These are phyloP conservation scores for Salix viminalis DNA, from an alignment of 345 rosid species.

Conservation along the genomic window DNA sequence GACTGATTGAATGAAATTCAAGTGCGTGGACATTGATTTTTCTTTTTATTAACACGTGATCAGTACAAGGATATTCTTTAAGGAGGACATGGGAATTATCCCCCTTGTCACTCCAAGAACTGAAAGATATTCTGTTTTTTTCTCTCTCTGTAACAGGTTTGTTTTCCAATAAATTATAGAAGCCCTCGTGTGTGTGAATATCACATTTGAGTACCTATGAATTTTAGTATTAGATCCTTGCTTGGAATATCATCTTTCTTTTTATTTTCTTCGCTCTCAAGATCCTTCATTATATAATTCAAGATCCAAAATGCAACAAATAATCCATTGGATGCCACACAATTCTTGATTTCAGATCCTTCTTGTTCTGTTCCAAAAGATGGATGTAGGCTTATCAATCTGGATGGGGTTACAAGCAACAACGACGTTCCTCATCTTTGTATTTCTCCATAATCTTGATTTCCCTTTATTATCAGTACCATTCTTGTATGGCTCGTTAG, in stretches of 20 bases:
- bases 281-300: neutral
- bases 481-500: slow-evolving; percentile 47
- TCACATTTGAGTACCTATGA: no score
- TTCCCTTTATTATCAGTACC: slow-evolving; percentile 37
- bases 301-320: neutral
- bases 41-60: neutral
- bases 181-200: no score
- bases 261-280: neutral
- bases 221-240: no score
- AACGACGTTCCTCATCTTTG: slow-evolving; percentile 26
- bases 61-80: neutral
- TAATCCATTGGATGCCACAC: neutral
- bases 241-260: no score
- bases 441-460: slow-evolving; percentile 25
- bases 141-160: neutral
- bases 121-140: neutral
- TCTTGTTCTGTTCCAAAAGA: neutral
- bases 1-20: neutral
- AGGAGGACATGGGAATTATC: neutral
- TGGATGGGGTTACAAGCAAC: slow-evolving; percentile 40
- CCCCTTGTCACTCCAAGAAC: neutral
- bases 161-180: neutral
- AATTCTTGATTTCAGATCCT: neutral
- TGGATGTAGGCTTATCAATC: slow-evolving; percentile 56
- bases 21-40: neutral